Conservation (phyloP, 2,329 filamentous ascomycete species). For the Fusarium cyanostomum region DNA sequence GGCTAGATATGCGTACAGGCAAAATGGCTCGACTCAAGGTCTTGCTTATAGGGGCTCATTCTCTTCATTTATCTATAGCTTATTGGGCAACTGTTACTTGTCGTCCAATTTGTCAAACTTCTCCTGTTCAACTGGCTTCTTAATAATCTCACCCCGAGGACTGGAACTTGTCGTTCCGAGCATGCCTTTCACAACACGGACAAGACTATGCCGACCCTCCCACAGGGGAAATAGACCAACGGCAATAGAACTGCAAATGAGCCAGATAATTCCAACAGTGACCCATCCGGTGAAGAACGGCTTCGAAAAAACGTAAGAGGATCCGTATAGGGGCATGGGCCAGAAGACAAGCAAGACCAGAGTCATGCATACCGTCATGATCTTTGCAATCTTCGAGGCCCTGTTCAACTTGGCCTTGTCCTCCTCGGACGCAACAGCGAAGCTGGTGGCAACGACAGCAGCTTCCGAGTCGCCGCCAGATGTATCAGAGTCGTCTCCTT, state of each 20-base stretch:
- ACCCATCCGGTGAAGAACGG: slow-evolving; percentile 80
- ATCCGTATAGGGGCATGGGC: slow-evolving; percentile 93
- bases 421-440: slow-evolving; percentile 43
- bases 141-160: slow-evolving; percentile 4
- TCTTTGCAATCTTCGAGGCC: slow-evolving; percentile 59
- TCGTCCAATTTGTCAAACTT: slow-evolving; percentile 22
- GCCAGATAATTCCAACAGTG: slow-evolving; percentile 75
- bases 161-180: slow-evolving; percentile 22
- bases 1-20: too few species aligned
- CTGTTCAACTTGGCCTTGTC: slow-evolving; percentile 62
- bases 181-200: slow-evolving; percentile 31
- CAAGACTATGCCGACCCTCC: slow-evolving; percentile 67
- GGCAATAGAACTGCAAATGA: slow-evolving; percentile 74
- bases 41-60: too few species aligned
- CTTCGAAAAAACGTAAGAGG: slow-evolving; percentile 70
- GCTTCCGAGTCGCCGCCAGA: slow-evolving; percentile 53
- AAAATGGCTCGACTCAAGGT: too few species aligned
- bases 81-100: too few species aligned
- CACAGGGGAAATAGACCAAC: slow-evolving; percentile 85
- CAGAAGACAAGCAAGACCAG: slow-evolving; percentile 81
- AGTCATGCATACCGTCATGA: slow-evolving; percentile 57
- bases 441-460: slow-evolving; percentile 7
- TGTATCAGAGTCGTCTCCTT: slow-evolving; percentile 80
- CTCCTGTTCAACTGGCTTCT: slow-evolving; percentile 8
- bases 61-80: too few species aligned